Evolutionary conservation across 2,329 filamentous ascomycete genomes (phyloP), one percentile per base, ranked within the genome.

Genomic region (Sarocladium brachiariae): DNA sequence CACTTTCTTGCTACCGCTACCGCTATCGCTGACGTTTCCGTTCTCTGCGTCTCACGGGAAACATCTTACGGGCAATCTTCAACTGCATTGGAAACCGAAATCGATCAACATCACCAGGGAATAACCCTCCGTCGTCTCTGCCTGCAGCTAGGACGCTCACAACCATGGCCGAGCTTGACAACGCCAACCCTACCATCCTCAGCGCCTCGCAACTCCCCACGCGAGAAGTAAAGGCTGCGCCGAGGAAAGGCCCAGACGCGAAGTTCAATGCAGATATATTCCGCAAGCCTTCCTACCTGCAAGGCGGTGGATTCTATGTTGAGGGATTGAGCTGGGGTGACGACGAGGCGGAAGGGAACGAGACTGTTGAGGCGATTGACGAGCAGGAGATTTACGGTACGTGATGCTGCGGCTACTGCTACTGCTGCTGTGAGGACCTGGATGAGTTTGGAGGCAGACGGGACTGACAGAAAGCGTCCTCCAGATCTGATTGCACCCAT

Each of bases 311-410:
- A 7, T 70, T 72, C 57, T 67, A 59, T 56, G 57, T 63, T 25
- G 66, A 68, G 46, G 60, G 63, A 63, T 53, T 21, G 19, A 39
- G 18, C 21, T 43, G 24, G 27, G 53, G 56, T 70, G 67, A 61
- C 60, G 62, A 43, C 63, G 61, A 34, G 59, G 58, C 48, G 61
- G 65, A 70, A 45, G 72, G 66, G 47, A 71, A 80, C 48, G 76
- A 81, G 46, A 72, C 74, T 1, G 75, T 83, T 31, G 91, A 97
- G 59, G 87, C 87, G 52, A 96, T 99, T 58, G 93, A 99, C 64
- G 89, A 95, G 66, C 93, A 96, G 67, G 93, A 99, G 69, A 92
- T 99, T 37, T 99, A 92, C 65, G 90, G 89, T 93, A 72, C 55
- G 73, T 52, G 18, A 18, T 27, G 19, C 37, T 14, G 9, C 5